Base-by-base conservation (phyloP, 371 early-diverging fungal genomes). In the Zychaea mexicana region DNA sequence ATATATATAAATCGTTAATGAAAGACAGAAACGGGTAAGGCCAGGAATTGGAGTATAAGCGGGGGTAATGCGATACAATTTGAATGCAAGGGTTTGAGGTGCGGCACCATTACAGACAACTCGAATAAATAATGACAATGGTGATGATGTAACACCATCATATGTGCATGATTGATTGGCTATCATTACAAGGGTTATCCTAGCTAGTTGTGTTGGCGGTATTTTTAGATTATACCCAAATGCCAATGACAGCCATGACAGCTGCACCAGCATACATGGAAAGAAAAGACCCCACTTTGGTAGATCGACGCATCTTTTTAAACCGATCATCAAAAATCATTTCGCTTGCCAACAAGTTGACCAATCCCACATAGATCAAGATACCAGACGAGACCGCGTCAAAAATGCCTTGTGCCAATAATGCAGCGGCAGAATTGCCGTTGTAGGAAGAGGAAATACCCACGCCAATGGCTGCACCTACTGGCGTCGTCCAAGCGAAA, bases 391-490 rank as follows among this genome's bases (percentile, higher is more conserved):
- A 84, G 15, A 55, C n/a, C 6, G 64, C 31, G 26, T 61, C 61
- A 17, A 64, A 52, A 13, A 64, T 64, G 3, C 57, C 65, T 47
- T 55, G 55, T 5, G 61, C 65, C 31, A 61, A 32, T 24, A 94
- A 64, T 15, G 85, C 72, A 3, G 85, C 70, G 2, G 74, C 71
- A n/a, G 62, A 62, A 9, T 55, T 28, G 8, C 75, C 77, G 47
- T 85, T 82, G 73, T 88, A 90, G 9, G 81, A 64, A 32, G 81
- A 67, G 22, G 77, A 85, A 38, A 93, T 73, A 30, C 80, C 88
- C 62, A 94, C 79, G 32, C 94, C 95, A 64, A 95, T 86, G 8
- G 83, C 88, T 58, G 89, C 77, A 28, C 95, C 95, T 13, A 92
- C 30, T 0, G 96, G 94, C 3, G 95, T 93, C 52, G 90, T 88